Conservation (phyloP, 331 rosid species). For the Telfairia occidentalis region DNA sequence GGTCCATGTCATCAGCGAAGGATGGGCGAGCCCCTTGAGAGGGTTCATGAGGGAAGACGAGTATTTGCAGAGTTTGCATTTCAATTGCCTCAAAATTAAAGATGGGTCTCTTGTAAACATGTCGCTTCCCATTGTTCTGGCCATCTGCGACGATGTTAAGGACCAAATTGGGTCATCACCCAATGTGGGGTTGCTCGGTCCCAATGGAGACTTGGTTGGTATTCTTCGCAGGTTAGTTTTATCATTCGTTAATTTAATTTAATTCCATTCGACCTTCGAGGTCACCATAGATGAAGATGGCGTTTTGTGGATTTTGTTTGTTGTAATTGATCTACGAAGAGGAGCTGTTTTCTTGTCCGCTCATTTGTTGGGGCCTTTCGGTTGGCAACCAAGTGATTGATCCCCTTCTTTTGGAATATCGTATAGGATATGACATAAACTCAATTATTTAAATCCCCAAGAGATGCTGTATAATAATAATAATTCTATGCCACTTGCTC, state of each 20-base stretch:
- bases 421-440: background rate
- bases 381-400: background rate
- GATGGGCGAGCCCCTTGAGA: conserved; percentile 87
- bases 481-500: background rate
- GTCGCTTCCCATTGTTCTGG: conserved; percentile 89
- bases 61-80: conserved; percentile 88
- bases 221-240: conserved; percentile 60
- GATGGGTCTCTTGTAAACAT: conserved; percentile 74
- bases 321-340: background rate
- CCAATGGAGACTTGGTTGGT: conserved; percentile 55
- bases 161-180: conserved; percentile 41
- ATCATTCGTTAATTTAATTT: background rate
- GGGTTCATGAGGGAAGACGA: conserved; percentile 94
- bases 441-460: background rate
- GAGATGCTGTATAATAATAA: background rate
- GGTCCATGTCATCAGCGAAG: conserved; percentile 86
- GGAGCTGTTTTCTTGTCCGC: background rate
- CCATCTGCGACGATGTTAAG: conserved; percentile 64
- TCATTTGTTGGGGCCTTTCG: background rate
- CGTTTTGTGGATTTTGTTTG: background rate
- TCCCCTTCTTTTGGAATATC: background rate
- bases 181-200: conserved; percentile 55
- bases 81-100: conserved; percentile 50
- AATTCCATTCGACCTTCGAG: background rate
- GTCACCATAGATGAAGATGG: background rate